Base-by-base conservation (phyloP, 768 basidiomycete species). In the Trametes meyenii region DNA sequence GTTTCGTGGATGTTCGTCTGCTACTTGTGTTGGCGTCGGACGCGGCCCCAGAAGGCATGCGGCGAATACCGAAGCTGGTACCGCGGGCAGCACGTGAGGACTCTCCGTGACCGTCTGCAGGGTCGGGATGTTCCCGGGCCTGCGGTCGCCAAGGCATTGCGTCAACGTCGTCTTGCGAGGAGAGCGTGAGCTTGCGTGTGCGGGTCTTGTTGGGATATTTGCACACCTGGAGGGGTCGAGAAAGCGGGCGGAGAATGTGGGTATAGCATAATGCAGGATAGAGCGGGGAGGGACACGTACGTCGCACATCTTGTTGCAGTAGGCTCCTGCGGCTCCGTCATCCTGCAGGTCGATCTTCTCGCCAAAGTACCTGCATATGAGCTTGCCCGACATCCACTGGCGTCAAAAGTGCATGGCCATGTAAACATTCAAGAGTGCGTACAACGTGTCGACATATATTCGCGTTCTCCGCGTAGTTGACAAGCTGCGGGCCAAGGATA, bases 221-320 rank as follows among this genome's bases (percentile, higher is more conserved):
- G 76, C 92, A 94, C 3, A 92, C 81, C 92, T 93, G 56, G 14
- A 49, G 4, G 14, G 5, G 45, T 33, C 11, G 36, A 21, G n/a
- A 36, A 49, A 38, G 17, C 21, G 12, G 39, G 21, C 19, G n/a
- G 5, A 7, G 19, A 1, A 24, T 1, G 17, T 13, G 8, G 6
- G 48, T 7, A 50, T 42, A 2, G 5, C 6, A 35, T 33, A 17
- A 16, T 16, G 48, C 24, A 14, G 7, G 29, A 21, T 11, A 12
- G 12, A 54, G 38, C 33, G 50, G n/a, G 12, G 21, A 8, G 29
- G 8, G 8, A 8, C 13, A 59, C 86, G 24, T 67, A 92, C 92
- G 70, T 94, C 92, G 67, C 92, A 94, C 90, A 92, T 93, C 49
- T 79, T 77, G 53, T 87, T 73, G 66, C 92, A 94, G 65, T 89